Evolutionary conservation across 495 filamentous ascomycete genomes (phyloP).

Genomic region (Aspergillus egyptiacus): DNA sequence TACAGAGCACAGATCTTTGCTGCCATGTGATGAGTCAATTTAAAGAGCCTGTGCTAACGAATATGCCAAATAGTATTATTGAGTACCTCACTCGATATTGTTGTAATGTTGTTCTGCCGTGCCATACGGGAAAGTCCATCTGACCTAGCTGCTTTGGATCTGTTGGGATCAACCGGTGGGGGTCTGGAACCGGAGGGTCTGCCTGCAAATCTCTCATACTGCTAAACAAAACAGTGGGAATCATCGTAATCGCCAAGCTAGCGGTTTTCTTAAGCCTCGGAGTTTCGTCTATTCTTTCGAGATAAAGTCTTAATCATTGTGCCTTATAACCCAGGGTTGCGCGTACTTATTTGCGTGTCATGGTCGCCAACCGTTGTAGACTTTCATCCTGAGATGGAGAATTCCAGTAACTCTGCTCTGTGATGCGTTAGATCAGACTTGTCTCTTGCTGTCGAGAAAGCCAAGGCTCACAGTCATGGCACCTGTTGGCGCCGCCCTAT

Average conservation of each 20-base stretch:
- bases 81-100: too few species aligned
- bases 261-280: slow-evolving; percentile 1
- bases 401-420: not conserved
- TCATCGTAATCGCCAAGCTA: not conserved
- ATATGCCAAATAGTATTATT: too few species aligned
- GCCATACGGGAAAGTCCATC: not conserved
- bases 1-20: too few species aligned
- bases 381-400: not conserved
- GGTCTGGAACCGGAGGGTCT: slow-evolving; percentile 1
- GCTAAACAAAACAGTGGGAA: not conserved
- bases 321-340: too few species aligned
- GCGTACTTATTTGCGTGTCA: too few species aligned
- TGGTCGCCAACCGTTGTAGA: not conserved
- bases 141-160: not conserved
- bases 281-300: not conserved
- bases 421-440: not conserved
- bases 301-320: too few species aligned
- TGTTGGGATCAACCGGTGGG: slow-evolving; percentile 11
- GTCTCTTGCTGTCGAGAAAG: not conserved
- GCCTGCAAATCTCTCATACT: not conserved
- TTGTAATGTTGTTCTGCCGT: not conserved
- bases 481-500: slow-evolving; percentile 46
- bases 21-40: too few species aligned
- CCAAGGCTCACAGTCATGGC: slow-evolving; percentile 23
- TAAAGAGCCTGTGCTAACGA: too few species aligned